phyloP scores from a whole-genome alignment of 2,329 filamentous ascomycete species.

The Alternaria brassicae region DNA sequence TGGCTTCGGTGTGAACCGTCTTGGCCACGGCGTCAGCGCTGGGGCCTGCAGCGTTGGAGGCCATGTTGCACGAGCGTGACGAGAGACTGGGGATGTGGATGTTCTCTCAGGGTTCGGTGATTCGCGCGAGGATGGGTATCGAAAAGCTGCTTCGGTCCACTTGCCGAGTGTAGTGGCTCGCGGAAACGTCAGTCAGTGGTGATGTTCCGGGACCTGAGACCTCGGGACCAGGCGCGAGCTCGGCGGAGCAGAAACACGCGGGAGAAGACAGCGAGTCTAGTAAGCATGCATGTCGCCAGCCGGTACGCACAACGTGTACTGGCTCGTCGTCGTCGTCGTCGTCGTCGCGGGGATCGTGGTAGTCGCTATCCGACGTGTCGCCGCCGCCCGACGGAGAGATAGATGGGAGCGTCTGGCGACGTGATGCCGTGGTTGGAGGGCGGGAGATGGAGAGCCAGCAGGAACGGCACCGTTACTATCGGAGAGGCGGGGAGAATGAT shows the following conservation, averaged over 20 bases:
- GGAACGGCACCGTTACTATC: background rate
- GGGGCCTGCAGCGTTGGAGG: slow-evolving; percentile 33
- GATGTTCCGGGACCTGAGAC: slow-evolving; percentile 9
- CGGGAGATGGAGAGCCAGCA: background rate
- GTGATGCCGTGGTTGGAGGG: background rate
- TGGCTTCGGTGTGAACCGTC: slow-evolving; percentile 32
- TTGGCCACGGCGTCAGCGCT: slow-evolving; percentile 36
- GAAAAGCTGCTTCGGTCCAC: slow-evolving; percentile 2
- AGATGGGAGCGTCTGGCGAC: slow-evolving; percentile 3
- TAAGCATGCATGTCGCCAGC: slow-evolving; percentile 20
- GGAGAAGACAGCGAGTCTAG: slow-evolving; percentile 4
- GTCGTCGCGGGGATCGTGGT: slow-evolving; percentile 2
- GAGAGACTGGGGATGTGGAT: background rate
- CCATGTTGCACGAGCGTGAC: slow-evolving; percentile 34
- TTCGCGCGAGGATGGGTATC: background rate
- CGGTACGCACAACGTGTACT: slow-evolving; percentile 12
- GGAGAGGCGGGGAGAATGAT: background rate
- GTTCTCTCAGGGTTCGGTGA: background rate
- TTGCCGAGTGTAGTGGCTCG: slow-evolving; percentile 8
- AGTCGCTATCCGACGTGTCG: slow-evolving; percentile 11
- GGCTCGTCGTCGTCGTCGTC: slow-evolving; percentile 7
- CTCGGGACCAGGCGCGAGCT: slow-evolving; percentile 19
- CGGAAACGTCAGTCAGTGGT: slow-evolving; percentile 15
- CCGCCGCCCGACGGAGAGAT: slow-evolving; percentile 10
- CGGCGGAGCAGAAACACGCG: slow-evolving; percentile 13